Evolutionary conservation across 2,329 filamentous ascomycete genomes (phyloP).

Genomic region (Fusarium sacchari): DNA sequence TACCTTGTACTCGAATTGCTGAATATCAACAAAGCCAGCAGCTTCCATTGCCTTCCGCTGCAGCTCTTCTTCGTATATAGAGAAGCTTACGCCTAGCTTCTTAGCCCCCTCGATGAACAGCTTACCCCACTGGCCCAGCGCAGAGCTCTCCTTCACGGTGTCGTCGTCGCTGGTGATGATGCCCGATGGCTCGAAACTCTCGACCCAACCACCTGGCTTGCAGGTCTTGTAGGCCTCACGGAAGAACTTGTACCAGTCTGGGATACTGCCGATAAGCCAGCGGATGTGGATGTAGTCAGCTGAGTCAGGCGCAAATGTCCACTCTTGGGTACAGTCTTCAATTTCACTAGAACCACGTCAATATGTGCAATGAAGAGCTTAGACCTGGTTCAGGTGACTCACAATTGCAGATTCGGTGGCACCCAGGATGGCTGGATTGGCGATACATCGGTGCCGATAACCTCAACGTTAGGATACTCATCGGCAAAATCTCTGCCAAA

Average conservation of each 20-base stretch:
- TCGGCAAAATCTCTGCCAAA: not conserved
- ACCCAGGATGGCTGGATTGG: slow-evolving; percentile 14
- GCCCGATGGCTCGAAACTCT: not conserved
- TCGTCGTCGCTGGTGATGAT: slow-evolving; percentile 10
- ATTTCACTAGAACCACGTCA: not conserved
- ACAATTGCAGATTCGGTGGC: slow-evolving; percentile 10
- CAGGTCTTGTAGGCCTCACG: slow-evolving; percentile 6
- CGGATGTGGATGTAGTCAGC: slow-evolving; percentile 18
- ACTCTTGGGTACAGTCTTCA: slow-evolving; percentile 17
- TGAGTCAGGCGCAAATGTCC: slow-evolving; percentile 12
- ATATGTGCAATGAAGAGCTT: fast-evolving
- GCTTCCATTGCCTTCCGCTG: slow-evolving; percentile 10
- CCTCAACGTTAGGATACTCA: slow-evolving; percentile 2
- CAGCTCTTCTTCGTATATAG: not conserved
- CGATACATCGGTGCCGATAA: slow-evolving; percentile 10
- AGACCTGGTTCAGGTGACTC: fast-evolving
- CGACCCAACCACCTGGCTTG: slow-evolving; percentile 12
- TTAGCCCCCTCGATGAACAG: slow-evolving; percentile 13
- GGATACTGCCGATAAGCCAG: slow-evolving; percentile 5
- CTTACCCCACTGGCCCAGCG: slow-evolving; percentile 11
- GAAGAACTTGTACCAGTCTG: slow-evolving; percentile 10
- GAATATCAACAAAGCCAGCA: slow-evolving; percentile 10
- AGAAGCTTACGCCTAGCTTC: not conserved
- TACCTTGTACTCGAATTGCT: slow-evolving; percentile 16
- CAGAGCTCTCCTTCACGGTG: slow-evolving; percentile 9